These are phyloP conservation scores for Patellifolia procumbens DNA, from an alignment of 179 eudicot species.

Conservation along the genomic window DNA sequence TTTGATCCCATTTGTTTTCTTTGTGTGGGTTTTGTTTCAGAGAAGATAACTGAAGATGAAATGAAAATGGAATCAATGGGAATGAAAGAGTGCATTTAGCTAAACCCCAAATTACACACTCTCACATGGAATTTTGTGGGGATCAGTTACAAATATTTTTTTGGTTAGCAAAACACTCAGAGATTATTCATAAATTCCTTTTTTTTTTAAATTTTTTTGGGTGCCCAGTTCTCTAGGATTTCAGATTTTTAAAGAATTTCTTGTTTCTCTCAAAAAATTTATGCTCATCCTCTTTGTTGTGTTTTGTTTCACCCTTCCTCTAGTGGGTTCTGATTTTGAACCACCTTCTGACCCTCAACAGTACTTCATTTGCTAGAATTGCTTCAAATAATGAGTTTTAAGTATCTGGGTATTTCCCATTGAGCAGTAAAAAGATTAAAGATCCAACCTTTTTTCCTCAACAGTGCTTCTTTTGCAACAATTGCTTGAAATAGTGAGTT, in stretches of 20 bases:
- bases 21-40: background rate
- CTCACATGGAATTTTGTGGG: slow-evolving; percentile 37
- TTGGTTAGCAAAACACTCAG: slow-evolving; percentile 30
- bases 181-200: background rate
- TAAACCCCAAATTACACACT: slow-evolving; percentile 31
- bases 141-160: slow-evolving; percentile 27
- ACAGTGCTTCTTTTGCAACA: slow-evolving; percentile 14
- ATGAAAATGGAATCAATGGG: slow-evolving; percentile 18
- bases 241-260: slow-evolving; percentile 35
- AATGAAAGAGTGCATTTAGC: slow-evolving; percentile 22
- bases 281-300: slow-evolving; percentile 35
- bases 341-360: slow-evolving; percentile 6
- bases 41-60: background rate
- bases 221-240: slow-evolving; percentile 31
- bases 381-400: slow-evolving; percentile 18
- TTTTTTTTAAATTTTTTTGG: background rate
- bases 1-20: slow-evolving; percentile 27
- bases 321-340: slow-evolving; percentile 19
- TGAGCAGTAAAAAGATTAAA: too few relatives aligned
- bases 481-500: slow-evolving; percentile 28
- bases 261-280: slow-evolving; percentile 24
- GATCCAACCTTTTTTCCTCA: too few relatives aligned
- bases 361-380: too few relatives aligned
- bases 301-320: slow-evolving; percentile 21
- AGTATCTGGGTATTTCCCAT: slow-evolving; percentile 19